Base-by-base conservation (phyloP, 2,329 filamentous ascomycete species). In the Pseudomassariella vexata region DNA sequence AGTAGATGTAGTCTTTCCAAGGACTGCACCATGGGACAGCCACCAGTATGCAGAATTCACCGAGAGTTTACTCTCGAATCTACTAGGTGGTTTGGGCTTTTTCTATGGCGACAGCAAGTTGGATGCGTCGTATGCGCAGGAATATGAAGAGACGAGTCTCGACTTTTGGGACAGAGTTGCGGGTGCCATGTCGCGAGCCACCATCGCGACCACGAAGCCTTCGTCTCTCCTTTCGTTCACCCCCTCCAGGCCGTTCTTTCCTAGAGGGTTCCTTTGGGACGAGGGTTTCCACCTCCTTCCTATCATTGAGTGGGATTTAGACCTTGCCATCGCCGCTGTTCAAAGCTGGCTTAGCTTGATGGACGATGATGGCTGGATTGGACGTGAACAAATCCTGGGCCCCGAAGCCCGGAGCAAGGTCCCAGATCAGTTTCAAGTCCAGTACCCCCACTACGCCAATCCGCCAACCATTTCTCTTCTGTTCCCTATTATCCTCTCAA, bases 391-490 rank as follows among this genome's bases (percentile, higher is more conserved):
- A 60, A 95, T 95, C 40, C 72, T 95, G 2, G 89, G 89, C 1
- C 59, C 72, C 3, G 89, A 95, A 62, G 89, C 89, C 23, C 79
- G 88, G 38, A 94, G 82, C 70, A 95, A 95, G 60, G 92, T 98
- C 2, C 92, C 92, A 0, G 58, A 70, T 5, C 88, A 96, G 59
- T 98, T 98, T 56, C 89, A 94, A 49, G 75, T 88, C 10, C 92
- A 96, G 53, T 96, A 95, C 54, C 90, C 92, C 16, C 89, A 96
- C 57, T 95, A 95, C 50, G 92, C 90, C 31, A 98, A 98, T 57
- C 92, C 92, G 0, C 90, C 92, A 0, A 96, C 92, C 0, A 71
- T 96, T 2, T 95, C 94, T 62, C 79, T 96, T 89, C 95, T 4
- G 88, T 89, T 0, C 58, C 68, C n/a, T 86, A 95, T 59, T 95